phyloP scores from a whole-genome alignment of 768 basidiomycete genomes.

The Suillus discolor region DNA sequence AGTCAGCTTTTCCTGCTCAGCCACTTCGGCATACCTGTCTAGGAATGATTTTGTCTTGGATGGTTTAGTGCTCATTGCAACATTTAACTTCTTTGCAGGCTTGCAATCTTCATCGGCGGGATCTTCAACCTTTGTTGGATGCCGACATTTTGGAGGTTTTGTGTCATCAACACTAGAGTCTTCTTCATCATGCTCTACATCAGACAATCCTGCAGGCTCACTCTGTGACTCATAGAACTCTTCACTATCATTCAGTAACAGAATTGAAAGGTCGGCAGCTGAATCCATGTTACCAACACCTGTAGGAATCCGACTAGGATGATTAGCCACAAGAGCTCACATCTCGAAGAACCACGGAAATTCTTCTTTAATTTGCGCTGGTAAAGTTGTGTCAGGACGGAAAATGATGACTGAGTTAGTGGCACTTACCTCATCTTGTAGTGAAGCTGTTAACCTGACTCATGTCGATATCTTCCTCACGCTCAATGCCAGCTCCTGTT shows the following conservation, averaged over 20 bases:
- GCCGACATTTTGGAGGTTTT: neutral
- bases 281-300: neutral
- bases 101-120: neutral
- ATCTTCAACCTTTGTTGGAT: neutral
- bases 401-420: neutral
- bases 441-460: neutral
- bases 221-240: neutral
- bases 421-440: neutral
- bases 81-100: neutral
- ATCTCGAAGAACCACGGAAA: neutral
- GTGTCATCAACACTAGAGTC: neutral
- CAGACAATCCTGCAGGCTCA: neutral
- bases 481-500: constrained; percentile 2
- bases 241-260: neutral
- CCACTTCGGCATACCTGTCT: constrained; percentile 3
- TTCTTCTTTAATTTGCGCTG: neutral
- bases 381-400: neutral
- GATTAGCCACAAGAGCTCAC: neutral
- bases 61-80: neutral
- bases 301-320: neutral
- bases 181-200: neutral
- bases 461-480: neutral
- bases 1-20: too few relatives aligned
- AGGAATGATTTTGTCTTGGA: neutral
- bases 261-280: neutral